These are phyloP conservation scores for Penicillium coprophilum DNA, from an alignment of 495 filamentous ascomycete species.

Conservation along the genomic window DNA sequence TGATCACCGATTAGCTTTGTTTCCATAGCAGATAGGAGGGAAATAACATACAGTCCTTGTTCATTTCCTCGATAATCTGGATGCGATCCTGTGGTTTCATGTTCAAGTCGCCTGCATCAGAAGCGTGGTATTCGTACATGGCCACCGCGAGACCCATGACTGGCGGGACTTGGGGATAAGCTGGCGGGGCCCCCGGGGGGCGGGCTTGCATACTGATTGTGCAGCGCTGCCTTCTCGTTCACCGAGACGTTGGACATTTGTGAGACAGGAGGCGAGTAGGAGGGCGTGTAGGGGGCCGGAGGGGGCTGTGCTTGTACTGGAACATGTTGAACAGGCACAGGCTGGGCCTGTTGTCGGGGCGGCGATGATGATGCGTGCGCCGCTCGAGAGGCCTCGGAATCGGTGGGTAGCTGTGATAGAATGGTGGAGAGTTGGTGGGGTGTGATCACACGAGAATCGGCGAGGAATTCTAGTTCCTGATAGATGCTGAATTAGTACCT, in stretches of 20 bases:
- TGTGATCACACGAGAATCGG: constrained; percentile 72
- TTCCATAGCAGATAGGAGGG: neutral
- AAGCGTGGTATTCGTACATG: constrained; percentile 74
- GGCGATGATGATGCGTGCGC: constrained; percentile 16
- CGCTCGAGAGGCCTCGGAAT: constrained; percentile 39
- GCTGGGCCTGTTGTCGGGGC: constrained; percentile 17
- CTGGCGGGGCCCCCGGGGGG: constrained; percentile 51
- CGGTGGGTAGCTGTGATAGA: constrained; percentile 67
- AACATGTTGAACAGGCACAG: constrained; percentile 32
- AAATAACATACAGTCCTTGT: constrained; percentile 73
- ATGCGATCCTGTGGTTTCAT: constrained; percentile 75
- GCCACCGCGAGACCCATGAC: constrained; percentile 73
- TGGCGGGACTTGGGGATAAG: constrained; percentile 54
- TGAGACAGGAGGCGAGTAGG: constrained; percentile 44
- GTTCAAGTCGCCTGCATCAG: constrained; percentile 74
- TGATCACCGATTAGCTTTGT: constrained; percentile 23
- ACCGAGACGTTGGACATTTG: constrained; percentile 48
- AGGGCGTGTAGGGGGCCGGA: constrained; percentile 40
- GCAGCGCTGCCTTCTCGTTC: constrained; percentile 55
- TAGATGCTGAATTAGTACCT: constrained; percentile 12
- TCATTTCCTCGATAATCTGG: constrained; percentile 84
- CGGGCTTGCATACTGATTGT: constrained; percentile 50
- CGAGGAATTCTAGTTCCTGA: constrained; percentile 89
- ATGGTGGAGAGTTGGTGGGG: constrained; percentile 69
- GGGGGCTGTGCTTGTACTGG: constrained; percentile 34